Evolutionary conservation across 1,284 basidiomycete species (phyloP), one percentile per base, ranked within the genome.

Genomic region (Coniophora puteana): DNA sequence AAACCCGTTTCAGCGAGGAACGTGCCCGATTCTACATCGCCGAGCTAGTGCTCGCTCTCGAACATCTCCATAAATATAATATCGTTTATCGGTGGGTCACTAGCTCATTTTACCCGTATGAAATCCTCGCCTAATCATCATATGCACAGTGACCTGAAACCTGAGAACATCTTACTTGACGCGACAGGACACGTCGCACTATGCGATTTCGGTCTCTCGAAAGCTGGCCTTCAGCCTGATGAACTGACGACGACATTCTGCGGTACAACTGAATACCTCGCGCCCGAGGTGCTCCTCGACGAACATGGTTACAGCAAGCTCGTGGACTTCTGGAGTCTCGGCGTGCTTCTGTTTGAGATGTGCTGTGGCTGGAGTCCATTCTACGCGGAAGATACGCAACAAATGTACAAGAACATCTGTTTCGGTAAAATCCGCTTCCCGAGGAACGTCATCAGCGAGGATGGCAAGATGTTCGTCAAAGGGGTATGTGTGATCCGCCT

Each of bases 331-430:
- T 99, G 96, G 96, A 92, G 87, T 37, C 70, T 98, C 10, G 94
- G 93, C 37, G 93, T 94, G 13, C 72, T 92, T 30, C 69, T 94
- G 24, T 94, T 94, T 57, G 92, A 94, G 66, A 99, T 99, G 96
- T 99, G 95, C 62, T 99, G 96, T 57, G 96, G 96, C 13, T 99
- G 96, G 96, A 93, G 89, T 62, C 96, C 96, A 26, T 99, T 99
- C 71, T 99, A 99, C 59, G 95, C 95, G 12, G 96, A 99, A 58
- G 96, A 99, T 62, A 98, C 93, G 13, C 95, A 99, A 63, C 92
- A 97, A 67, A 99, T 99, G 96, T 99, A 99, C 74, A 93, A 93
- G 76, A 90, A 95, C 71, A 99, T 99, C 53, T 98, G 93, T 63
- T 93, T 93, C 65, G 96, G 96, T 51, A 99, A 98, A 77, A 98